Conservation (phyloP, 2,329 filamentous ascomycete species). For the Ceratocystis destructans region DNA sequence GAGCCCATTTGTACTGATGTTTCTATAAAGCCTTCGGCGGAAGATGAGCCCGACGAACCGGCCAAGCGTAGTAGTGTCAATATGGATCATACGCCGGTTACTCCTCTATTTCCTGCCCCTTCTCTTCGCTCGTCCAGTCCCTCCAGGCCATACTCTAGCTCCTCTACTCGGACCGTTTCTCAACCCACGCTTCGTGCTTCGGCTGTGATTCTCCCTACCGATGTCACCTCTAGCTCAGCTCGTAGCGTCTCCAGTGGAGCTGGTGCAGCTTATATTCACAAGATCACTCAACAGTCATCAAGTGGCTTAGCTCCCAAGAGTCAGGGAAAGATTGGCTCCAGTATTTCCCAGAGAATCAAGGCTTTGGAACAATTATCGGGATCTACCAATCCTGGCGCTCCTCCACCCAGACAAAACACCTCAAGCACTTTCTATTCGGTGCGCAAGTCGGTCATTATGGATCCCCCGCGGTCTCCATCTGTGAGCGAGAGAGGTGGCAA, state of each 20-base stretch:
- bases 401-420: conserved; percentile 28
- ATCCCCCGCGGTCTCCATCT: conserved; percentile 34
- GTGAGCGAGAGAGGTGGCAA: conserved; percentile 33
- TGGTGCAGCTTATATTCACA: conserved; percentile 42
- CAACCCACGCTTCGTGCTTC: conserved; percentile 28
- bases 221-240: conserved; percentile 33
- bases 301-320: conserved; percentile 44
- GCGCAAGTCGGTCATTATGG: conserved; percentile 31
- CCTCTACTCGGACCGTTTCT: conserved; percentile 36
- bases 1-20: conserved; percentile 29
- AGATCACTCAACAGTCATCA: conserved; percentile 37
- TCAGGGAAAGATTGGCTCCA: conserved; percentile 72
- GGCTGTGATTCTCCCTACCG: conserved; percentile 33
- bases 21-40: conserved; percentile 30
- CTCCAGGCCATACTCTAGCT: conserved; percentile 21
- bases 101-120: conserved; percentile 41
- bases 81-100: conserved; percentile 57
- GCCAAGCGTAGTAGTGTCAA: conserved; percentile 67
- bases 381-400: conserved; percentile 1
- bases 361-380: conserved; percentile 68
- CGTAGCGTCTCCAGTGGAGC: conserved; percentile 39
- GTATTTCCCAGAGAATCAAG: conserved; percentile 86
- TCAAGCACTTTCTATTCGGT: conserved; percentile 47
- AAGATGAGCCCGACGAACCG: conserved; percentile 57
- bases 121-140: conserved; percentile 19